These are phyloP conservation scores for Berberis vulgaris DNA, from an alignment of 164 flowering plant genomes.

Conservation along the genomic window DNA sequence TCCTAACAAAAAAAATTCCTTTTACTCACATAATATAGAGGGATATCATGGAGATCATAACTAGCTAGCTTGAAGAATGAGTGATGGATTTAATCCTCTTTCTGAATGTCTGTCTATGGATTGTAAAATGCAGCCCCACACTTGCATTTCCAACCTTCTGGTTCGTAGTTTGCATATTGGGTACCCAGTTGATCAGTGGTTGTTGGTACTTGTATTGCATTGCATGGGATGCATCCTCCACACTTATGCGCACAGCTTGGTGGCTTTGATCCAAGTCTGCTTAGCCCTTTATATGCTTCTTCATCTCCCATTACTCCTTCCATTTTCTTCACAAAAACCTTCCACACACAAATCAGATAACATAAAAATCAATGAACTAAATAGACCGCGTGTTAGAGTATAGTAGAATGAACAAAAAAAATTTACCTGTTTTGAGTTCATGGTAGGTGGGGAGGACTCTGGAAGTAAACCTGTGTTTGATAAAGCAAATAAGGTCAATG, in stretches of 20 bases:
- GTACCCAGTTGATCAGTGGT: constrained; percentile 18
- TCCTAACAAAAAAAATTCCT: no score
- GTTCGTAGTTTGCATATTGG: constrained; percentile 51
- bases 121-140: constrained; percentile 43
- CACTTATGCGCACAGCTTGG: constrained; percentile 53
- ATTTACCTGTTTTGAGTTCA: constrained; percentile 21
- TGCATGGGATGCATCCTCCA: constrained; percentile 48
- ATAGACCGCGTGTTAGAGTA: neutral
- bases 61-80: neutral
- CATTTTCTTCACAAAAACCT: constrained; percentile 10
- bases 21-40: no score
- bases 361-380: neutral
- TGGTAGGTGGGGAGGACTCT: constrained; percentile 1
- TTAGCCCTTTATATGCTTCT: constrained; percentile 17
- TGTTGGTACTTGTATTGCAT: constrained; percentile 48
- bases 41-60: neutral
- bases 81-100: neutral
- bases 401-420: neutral
- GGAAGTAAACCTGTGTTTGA: constrained; percentile 15
- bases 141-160: constrained; percentile 73
- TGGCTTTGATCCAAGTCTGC: constrained; percentile 54
- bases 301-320: constrained; percentile 4
- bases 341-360: neutral
- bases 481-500: neutral
- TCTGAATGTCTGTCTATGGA: constrained; percentile 21